These are phyloP conservation scores for Massarina eburnea DNA, from an alignment of 2,329 filamentous ascomycete species.

Conservation along the genomic window DNA sequence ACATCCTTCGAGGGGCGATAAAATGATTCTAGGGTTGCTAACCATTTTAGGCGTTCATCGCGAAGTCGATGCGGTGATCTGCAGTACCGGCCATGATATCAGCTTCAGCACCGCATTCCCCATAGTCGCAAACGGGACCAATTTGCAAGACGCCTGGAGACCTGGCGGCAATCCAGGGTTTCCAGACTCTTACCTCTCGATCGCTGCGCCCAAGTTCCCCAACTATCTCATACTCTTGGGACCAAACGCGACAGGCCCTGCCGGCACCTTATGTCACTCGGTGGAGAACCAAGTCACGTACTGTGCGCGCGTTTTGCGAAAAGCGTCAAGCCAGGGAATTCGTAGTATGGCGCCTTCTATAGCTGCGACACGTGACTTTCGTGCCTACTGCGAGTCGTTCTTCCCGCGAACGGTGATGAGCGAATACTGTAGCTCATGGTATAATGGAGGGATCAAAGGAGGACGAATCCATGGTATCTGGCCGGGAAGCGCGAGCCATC, in stretches of 20 bases:
- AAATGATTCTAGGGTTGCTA: no score
- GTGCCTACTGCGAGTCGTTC: slow-evolving; percentile 54
- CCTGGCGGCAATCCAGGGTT: no score
- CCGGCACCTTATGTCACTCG: slow-evolving; percentile 65
- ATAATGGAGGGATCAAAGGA: slow-evolving; percentile 61
- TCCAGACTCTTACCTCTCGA: no score
- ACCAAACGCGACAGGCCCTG: slow-evolving; percentile 49
- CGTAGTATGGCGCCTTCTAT: slow-evolving; percentile 58
- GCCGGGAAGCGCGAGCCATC: slow-evolving; percentile 65
- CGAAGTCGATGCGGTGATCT: no score
- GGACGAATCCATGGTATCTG: slow-evolving; percentile 66
- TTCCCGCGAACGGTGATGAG: slow-evolving; percentile 54
- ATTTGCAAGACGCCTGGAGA: no score
- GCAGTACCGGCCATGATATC: no score
- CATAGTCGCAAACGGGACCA: no score
- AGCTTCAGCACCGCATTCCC: no score
- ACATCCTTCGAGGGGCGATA: no score
- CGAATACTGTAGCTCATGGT: slow-evolving; percentile 68
- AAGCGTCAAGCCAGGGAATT: slow-evolving; percentile 64
- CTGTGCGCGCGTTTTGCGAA: slow-evolving; percentile 65
- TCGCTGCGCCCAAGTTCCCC: no score
- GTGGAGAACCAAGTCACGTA: slow-evolving; percentile 66
- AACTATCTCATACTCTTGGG: no score
- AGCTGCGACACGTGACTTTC: slow-evolving; percentile 62
- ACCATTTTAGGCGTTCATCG: no score